Base-by-base conservation (phyloP, 768 basidiomycete species). In the Sistotremastrum niveocremeum region DNA sequence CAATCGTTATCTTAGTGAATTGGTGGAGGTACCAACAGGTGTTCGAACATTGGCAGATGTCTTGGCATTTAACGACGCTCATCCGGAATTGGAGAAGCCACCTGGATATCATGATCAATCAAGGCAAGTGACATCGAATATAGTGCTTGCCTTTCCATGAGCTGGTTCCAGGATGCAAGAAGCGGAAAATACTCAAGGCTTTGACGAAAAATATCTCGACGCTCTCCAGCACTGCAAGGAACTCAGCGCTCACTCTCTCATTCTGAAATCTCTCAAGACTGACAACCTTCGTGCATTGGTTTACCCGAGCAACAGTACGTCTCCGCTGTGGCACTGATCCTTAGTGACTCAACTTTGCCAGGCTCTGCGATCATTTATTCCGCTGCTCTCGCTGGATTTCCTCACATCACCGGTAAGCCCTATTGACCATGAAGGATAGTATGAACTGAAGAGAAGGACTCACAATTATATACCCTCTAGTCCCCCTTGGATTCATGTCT, bases 1-100 rank as follows among this genome's bases (percentile, higher is more conserved):
- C 20, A 66, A 73, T 46, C 59, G 60, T 29, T 81, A 73, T 46
- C 69, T 71, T 29, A 51, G 67, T 28, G 62, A 54, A 1, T 61
- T 81, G 9, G 49, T 71, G 7, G 56, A 70, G 37, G 74, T 76
- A 37, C 79, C 79, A 0, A 67, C 74, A 1, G 75, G 74, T 4
- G 72, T 80, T 28, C 65, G 68, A 34, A 71, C 55, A 34, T 66
- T 81, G 1, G 74, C 70, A 2, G 75, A 79, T 48, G 50, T 81
- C 46, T 79, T 81, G 37, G 58, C 56, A 12, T 81, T 79, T 58
- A 69, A 82, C 52, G 60, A 67, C 29, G 66, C 66, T 8, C 67
- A 82, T 49, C 65, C 71, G 6, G 60, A 64, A 4, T 63, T 74
- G 31, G 80, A 81, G 54, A 55, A 58, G 7, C 52, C 57, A 12